phyloP scores from a whole-genome alignment of 305 asterid species.

The Salvia sclarea region DNA sequence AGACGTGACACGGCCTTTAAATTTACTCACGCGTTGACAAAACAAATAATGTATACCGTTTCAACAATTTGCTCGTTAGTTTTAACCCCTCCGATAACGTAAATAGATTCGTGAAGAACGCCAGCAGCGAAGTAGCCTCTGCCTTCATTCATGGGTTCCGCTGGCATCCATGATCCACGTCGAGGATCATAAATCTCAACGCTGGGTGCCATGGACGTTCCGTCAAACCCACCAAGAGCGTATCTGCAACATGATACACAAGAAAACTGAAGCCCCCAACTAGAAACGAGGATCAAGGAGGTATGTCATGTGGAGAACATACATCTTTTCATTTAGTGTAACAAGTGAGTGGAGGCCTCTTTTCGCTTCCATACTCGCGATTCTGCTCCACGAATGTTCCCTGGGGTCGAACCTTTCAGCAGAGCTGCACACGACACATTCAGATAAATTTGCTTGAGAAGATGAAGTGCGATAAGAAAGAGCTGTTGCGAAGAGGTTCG shows the following conservation, averaged over 20 bases:
- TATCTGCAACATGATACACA: slow-evolving; percentile 46
- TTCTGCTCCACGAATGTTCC: slow-evolving; percentile 73
- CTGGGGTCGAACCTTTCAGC: slow-evolving; percentile 93
- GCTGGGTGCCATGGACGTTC: slow-evolving; percentile 43
- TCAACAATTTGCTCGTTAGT: slow-evolving; percentile 39
- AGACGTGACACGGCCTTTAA: no score
- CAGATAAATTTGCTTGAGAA: slow-evolving; percentile 16
- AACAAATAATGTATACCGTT: slow-evolving; percentile 47
- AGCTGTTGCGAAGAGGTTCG: neutral
- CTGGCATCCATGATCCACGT: slow-evolving; percentile 55
- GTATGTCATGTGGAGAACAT: slow-evolving; percentile 28
- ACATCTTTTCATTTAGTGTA: slow-evolving; percentile 69
- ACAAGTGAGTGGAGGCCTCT: slow-evolving; percentile 74
- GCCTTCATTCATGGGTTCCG: slow-evolving; percentile 55
- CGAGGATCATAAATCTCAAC: slow-evolving; percentile 81
- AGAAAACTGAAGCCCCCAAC: neutral
- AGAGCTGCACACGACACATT: slow-evolving; percentile 49
- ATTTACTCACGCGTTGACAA: no score
- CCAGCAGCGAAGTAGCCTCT: slow-evolving; percentile 59
- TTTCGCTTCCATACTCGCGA: slow-evolving; percentile 55
- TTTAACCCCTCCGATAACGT: slow-evolving; percentile 66
- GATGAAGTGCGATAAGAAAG: neutral
- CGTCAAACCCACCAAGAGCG: slow-evolving; percentile 74
- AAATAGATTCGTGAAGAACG: slow-evolving; percentile 54
- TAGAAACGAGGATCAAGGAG: neutral